Evolutionary conservation across 192 early-diverging fungal genomes (phyloP).

Genomic region (Backusella tarrabulga): DNA sequence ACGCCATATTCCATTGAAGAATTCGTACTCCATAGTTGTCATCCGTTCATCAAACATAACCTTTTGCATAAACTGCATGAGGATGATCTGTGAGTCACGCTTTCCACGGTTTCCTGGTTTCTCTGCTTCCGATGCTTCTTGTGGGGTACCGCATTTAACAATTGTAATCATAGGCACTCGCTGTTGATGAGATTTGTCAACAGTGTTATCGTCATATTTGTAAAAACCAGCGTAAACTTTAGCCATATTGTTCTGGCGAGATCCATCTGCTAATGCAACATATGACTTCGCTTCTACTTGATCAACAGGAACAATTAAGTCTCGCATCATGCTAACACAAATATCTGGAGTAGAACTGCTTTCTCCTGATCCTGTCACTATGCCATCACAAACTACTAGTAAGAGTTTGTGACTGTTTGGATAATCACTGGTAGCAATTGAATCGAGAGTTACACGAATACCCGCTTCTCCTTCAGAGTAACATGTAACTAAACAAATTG

Average conservation of each 20-base stretch:
- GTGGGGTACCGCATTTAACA: slow-evolving; percentile 53
- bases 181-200: slow-evolving; percentile 64
- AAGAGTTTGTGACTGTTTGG: slow-evolving; percentile 84
- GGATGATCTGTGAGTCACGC: slow-evolving; percentile 93
- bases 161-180: slow-evolving; percentile 73
- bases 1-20: slow-evolving; percentile 75
- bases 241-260: slow-evolving; percentile 90
- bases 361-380: slow-evolving; percentile 83
- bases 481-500: slow-evolving; percentile 81
- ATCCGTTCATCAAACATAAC: slow-evolving; percentile 88
- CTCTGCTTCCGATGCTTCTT: slow-evolving; percentile 54
- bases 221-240: slow-evolving; percentile 93
- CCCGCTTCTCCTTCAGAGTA: slow-evolving; percentile 89
- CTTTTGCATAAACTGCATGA: slow-evolving; percentile 94
- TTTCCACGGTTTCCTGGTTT: slow-evolving; percentile 93
- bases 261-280: slow-evolving; percentile 89
- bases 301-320: slow-evolving; percentile 49
- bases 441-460: slow-evolving; percentile 81
- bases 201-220: slow-evolving; percentile 67
- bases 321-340: slow-evolving; percentile 77
- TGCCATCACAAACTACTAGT: slow-evolving; percentile 87
- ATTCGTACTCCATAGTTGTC: slow-evolving; percentile 80
- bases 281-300: slow-evolving; percentile 61
- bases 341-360: slow-evolving; percentile 74
- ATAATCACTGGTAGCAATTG: slow-evolving; percentile 81